phyloP scores from a whole-genome alignment of 2,329 filamentous ascomycete genomes.

The Claviceps sp. region DNA sequence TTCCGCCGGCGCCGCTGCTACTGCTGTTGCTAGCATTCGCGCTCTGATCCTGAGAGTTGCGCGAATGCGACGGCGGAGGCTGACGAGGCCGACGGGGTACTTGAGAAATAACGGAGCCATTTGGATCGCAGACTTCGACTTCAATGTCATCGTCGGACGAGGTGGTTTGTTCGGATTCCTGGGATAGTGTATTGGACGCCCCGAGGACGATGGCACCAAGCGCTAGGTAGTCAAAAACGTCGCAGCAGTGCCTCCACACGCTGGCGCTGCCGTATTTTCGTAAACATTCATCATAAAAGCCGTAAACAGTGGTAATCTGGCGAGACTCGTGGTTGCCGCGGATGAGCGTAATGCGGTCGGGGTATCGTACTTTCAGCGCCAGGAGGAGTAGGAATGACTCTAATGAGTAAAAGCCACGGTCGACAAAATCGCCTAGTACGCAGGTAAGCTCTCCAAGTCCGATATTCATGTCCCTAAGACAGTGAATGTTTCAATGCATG shows the following conservation, averaged over 20 bases:
- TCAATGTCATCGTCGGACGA: slow-evolving; percentile 61
- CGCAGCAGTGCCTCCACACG: slow-evolving; percentile 94
- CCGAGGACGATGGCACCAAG: slow-evolving; percentile 85
- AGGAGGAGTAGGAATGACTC: slow-evolving; percentile 93
- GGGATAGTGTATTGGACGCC: slow-evolving; percentile 51
- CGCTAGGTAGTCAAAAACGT: slow-evolving; percentile 94
- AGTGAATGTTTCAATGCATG: too few relatives aligned
- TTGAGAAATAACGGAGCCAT: slow-evolving; percentile 63
- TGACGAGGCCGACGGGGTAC: slow-evolving; percentile 40
- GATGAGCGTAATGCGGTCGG: slow-evolving; percentile 92
- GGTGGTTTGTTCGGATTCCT: slow-evolving; percentile 28
- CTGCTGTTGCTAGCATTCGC: slow-evolving; percentile 7
- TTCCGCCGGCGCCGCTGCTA: slow-evolving; percentile 9
- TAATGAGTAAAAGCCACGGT: slow-evolving; percentile 94
- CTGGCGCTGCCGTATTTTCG: slow-evolving; percentile 94
- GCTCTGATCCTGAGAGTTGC: slow-evolving; percentile 9
- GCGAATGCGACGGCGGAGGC: slow-evolving; percentile 1
- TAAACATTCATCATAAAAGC: slow-evolving; percentile 95
- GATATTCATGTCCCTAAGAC: background rate
- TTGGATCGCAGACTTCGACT: slow-evolving; percentile 83
- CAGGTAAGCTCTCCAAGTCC: background rate
- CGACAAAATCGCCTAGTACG: slow-evolving; percentile 74
- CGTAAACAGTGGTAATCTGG: slow-evolving; percentile 94
- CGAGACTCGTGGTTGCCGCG: slow-evolving; percentile 91
- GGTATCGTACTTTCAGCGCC: slow-evolving; percentile 93